phyloP scores from a whole-genome alignment of 2,329 filamentous ascomycete species.

The Whalleya microplaca region DNA sequence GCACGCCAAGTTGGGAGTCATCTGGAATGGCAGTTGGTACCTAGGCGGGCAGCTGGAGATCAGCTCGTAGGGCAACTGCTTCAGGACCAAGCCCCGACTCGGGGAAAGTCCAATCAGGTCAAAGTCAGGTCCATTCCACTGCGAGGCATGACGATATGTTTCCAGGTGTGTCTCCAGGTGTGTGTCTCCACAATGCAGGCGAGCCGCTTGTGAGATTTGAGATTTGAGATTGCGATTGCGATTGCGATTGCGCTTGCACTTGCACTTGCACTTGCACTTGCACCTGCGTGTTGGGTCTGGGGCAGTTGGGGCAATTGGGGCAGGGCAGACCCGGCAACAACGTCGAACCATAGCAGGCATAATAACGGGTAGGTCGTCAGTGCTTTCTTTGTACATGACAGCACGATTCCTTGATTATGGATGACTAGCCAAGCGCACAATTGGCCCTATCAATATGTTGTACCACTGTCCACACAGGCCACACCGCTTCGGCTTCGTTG shows the following conservation, averaged over 20 bases:
- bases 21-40: conserved; percentile 18
- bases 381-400: background rate
- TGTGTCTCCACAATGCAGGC: conserved; percentile 20
- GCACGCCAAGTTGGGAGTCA: conserved; percentile 10
- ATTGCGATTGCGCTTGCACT: conserved; percentile 10
- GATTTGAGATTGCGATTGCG: too few relatives aligned
- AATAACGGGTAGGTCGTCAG: background rate
- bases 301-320: too few relatives aligned
- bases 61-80: conserved; percentile 7
- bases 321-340: background rate
- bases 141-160: conserved; percentile 19
- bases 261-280: conserved; percentile 4
- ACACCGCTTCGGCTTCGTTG: conserved; percentile 11
- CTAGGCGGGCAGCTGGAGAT: conserved; percentile 10
- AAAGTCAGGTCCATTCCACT: conserved; percentile 8
- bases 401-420: background rate
- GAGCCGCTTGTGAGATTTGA: too few relatives aligned
- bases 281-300: conserved; percentile 1
- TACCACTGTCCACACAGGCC: conserved; percentile 4
- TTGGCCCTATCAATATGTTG: conserved; percentile 38
- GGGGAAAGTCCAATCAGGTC: background rate
- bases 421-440: conserved; percentile 16
- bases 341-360: background rate
- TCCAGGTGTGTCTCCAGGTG: too few relatives aligned
- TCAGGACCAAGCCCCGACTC: background rate